These are phyloP conservation scores for Aspergillus ochraceus DNA, from an alignment of 2,329 filamentous ascomycete species.

Conservation along the genomic window DNA sequence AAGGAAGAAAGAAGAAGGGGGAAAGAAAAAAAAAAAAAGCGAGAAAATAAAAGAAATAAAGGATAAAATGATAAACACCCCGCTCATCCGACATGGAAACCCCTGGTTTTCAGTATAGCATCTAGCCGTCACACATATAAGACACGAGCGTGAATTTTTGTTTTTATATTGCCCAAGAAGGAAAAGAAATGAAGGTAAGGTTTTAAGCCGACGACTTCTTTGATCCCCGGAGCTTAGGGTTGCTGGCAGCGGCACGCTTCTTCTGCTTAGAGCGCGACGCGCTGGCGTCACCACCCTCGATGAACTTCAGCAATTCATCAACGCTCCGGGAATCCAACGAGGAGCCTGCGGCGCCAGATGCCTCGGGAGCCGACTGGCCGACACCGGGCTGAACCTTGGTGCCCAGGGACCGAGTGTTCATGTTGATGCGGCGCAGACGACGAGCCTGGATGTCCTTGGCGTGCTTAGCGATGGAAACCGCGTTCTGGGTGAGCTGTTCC, in stretches of 20 bases:
- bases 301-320: slow-evolving; percentile 90
- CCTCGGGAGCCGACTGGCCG: slow-evolving; percentile 57
- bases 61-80: slow-evolving; percentile 22
- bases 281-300: slow-evolving; percentile 66
- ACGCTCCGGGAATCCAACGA: slow-evolving; percentile 77
- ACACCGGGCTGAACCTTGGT: slow-evolving; percentile 64
- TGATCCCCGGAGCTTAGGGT: slow-evolving; percentile 45
- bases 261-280: slow-evolving; percentile 44
- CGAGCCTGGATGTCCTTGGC: slow-evolving; percentile 81
- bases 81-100: slow-evolving; percentile 31
- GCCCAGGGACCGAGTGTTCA: slow-evolving; percentile 60
- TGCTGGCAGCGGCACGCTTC: slow-evolving; percentile 44
- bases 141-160: slow-evolving; percentile 9
- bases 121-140: slow-evolving; percentile 31
- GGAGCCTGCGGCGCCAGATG: slow-evolving; percentile 42
- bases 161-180: slow-evolving; percentile 6
- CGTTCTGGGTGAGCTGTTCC: slow-evolving; percentile 92
- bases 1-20: slow-evolving; percentile 13
- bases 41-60: slow-evolving; percentile 7
- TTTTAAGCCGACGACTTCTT: slow-evolving; percentile 40
- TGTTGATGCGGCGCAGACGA: slow-evolving; percentile 69
- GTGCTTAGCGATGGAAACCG: slow-evolving; percentile 90
- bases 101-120: slow-evolving; percentile 23
- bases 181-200: slow-evolving; percentile 7
- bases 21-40: slow-evolving; percentile 15